Evolutionary conservation across 83 land plant species (phyloP), one percentile per base, ranked within the genome.

Genomic region (Larix sibirica): DNA sequence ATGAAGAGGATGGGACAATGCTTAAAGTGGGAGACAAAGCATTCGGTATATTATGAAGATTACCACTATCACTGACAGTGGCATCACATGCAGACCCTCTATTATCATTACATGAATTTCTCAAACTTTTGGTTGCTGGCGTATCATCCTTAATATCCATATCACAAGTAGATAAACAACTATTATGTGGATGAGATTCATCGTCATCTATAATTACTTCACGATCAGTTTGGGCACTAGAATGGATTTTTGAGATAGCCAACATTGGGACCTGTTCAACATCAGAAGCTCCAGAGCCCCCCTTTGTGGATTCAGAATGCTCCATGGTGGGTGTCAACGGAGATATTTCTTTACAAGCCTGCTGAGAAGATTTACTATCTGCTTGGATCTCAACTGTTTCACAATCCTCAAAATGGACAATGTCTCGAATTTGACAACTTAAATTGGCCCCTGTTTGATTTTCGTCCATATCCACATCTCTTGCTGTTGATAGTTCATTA

Each of bases 1-100:
- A 84, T 9, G 76, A 62, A 10, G 83, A 21, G 56, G 23, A 58
- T 33, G 84, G 83, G 13, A 84, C 84, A 82, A 81, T 88, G 79
- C 84, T 81, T 26, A 83, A 85, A 26, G 68, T 81, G 1, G 86
- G 62, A 77, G 85, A 76, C 4, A 14, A 3, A 7, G 5, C 14
- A 18, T 44, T 40, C 3, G 7, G 0, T 21, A 4, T 42, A n/a
- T 40, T 38, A 8, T 71, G 40, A 71, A 71, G n/a, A n/a, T 4
- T 24, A 44, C 77, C 23, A 4, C 21, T 74, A 44, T 74, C 77
- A 74, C 28, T 2, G 4, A 0, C 4, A 18, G 24, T 14, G 26
- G 0, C 58, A 38, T 74, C 26, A 44, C 77, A n/a, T 20, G 23
- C 54, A 74, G 17, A n/a, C 58, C 20, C 16, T 74, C 16, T 71